phyloP scores from a whole-genome alignment of 1,284 basidiomycete species.

The Butyriboletus appendiculatus region DNA sequence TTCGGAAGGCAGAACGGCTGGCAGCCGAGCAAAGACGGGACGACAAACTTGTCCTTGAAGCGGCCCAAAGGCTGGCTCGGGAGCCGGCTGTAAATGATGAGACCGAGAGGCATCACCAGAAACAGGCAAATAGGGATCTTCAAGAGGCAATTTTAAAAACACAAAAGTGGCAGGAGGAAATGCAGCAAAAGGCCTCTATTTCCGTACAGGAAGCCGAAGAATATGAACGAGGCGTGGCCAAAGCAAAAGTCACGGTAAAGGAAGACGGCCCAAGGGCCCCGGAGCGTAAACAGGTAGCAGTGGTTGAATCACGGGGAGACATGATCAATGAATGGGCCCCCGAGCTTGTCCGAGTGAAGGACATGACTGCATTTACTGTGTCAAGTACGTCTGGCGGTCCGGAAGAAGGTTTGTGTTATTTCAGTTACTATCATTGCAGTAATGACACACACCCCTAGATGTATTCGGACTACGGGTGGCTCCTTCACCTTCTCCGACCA shows the following conservation, averaged over 20 bases:
- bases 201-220: conserved; percentile 30
- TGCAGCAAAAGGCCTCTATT: conserved; percentile 20
- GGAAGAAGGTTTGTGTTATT: conserved; percentile 29
- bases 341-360: conserved; percentile 2
- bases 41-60: conserved; percentile 26
- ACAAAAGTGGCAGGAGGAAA: conserved; percentile 26
- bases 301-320: conserved; percentile 5
- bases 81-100: conserved; percentile 21
- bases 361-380: background rate
- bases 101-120: conserved; percentile 14
- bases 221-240: conserved; percentile 31
- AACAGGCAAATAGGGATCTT: conserved; percentile 34
- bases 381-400: background rate
- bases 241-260: conserved; percentile 29
- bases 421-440: background rate
- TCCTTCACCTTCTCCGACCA: conserved; percentile 35
- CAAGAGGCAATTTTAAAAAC: conserved; percentile 23
- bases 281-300: conserved; percentile 18
- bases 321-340: background rate
- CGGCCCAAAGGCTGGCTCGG: conserved; percentile 32
- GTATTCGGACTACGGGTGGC: conserved; percentile 53
- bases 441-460: conserved; percentile 40
- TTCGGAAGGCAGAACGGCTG: conserved; percentile 16
- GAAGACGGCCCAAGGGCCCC: conserved; percentile 11
- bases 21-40: conserved; percentile 32